phyloP scores from a whole-genome alignment of 2,329 filamentous ascomycete species.

The Cryphonectria naterciae region DNA sequence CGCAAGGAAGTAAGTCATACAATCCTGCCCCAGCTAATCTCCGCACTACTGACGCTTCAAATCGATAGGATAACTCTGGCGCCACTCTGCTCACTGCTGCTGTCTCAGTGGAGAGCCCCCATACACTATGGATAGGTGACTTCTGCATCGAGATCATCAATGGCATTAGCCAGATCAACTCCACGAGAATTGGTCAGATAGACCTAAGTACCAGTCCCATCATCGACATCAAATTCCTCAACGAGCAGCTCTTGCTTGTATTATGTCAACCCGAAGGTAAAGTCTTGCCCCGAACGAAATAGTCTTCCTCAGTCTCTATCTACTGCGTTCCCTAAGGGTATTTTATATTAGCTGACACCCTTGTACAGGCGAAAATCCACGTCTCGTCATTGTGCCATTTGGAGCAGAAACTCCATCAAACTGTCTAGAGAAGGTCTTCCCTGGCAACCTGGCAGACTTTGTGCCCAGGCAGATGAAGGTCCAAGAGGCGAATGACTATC shows the following conservation, averaged over 20 bases:
- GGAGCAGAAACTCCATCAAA: too few relatives aligned
- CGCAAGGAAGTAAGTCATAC: slow-evolving; percentile 39
- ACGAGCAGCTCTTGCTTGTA: slow-evolving; percentile 63
- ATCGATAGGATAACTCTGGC: slow-evolving; percentile 29
- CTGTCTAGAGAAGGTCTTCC: slow-evolving; percentile 13
- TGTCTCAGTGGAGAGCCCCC: slow-evolving; percentile 41
- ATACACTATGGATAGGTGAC: slow-evolving; percentile 50
- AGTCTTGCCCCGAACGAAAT: slow-evolving; percentile 7
- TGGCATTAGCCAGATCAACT: slow-evolving; percentile 58
- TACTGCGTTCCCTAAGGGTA: background rate
- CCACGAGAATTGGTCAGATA: background rate
- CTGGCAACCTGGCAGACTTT: slow-evolving; percentile 39
- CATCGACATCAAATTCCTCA: slow-evolving; percentile 69
- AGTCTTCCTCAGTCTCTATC: too few relatives aligned
- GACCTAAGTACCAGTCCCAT: slow-evolving; percentile 41
- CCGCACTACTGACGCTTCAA: background rate
- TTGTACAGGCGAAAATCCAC: background rate
- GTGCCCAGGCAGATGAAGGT: slow-evolving; percentile 57
- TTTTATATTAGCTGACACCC: background rate
- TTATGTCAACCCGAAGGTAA: slow-evolving; percentile 53
- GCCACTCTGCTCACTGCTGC: slow-evolving; percentile 47
- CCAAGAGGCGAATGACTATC: slow-evolving; percentile 46
- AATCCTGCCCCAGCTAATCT: background rate
- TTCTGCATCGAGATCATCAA: slow-evolving; percentile 57
- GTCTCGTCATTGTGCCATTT: background rate